phyloP scores from a whole-genome alignment of 2,329 filamentous ascomycete genomes.

The Knufia petricola region DNA sequence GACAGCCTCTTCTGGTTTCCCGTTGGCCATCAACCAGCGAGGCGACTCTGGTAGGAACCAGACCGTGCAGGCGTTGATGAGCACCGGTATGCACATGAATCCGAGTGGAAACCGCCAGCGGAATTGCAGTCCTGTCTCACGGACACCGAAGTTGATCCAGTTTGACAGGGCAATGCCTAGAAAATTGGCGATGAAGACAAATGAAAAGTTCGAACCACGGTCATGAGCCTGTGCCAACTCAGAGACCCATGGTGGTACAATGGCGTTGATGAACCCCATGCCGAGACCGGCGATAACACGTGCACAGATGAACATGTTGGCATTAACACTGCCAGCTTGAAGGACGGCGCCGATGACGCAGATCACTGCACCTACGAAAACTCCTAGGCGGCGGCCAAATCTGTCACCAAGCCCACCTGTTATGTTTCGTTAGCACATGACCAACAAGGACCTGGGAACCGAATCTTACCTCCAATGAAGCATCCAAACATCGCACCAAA shows the following conservation, averaged over 20 bases:
- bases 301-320: conserved; percentile 26
- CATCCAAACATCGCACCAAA: conserved; percentile 25
- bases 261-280: conserved; percentile 27
- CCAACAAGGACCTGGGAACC: too few species aligned
- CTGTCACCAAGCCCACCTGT: conserved; percentile 25
- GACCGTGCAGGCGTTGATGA: too few species aligned
- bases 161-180: conserved; percentile 25
- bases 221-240: conserved; percentile 24
- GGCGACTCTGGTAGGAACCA: not conserved
- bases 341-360: conserved; percentile 25
- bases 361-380: conserved; percentile 22
- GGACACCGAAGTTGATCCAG: conserved; percentile 27
- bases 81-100: conserved; percentile 24
- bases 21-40: conserved; percentile 32
- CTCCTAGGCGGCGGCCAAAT: conserved; percentile 23
- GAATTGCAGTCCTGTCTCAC: conserved; percentile 16
- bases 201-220: conserved; percentile 24
- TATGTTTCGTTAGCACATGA: too few species aligned
- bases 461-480: conserved; percentile 25
- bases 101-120: conserved; percentile 27
- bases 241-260: conserved; percentile 25
- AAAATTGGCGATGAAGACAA: conserved; percentile 26
- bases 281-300: conserved; percentile 26
- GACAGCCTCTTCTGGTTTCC: conserved; percentile 27
- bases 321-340: conserved; percentile 18